Percentiles rank a stretch among this genome's conserved stretches.
Conservation (phyloP, 1,284 basidiomycete genomes). For the Abortiporus biennis region DNA sequence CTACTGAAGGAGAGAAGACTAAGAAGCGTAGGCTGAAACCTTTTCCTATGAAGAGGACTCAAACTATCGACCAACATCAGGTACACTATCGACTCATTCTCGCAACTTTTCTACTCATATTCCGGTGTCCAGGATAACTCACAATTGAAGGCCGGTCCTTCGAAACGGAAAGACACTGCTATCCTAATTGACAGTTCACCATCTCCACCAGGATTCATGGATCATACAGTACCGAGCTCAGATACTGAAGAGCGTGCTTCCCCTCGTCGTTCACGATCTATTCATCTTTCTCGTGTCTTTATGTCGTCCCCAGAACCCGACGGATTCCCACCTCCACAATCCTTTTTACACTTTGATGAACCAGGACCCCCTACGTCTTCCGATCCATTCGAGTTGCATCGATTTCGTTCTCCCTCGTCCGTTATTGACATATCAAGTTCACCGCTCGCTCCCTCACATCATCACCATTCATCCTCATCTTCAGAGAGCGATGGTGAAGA, state of each 20-base stretch:
- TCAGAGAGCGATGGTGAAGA: neutral
- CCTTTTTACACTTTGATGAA: neutral
- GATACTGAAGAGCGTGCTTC: neutral
- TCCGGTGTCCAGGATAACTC: too few species aligned
- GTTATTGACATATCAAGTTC: neutral
- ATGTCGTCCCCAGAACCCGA: too few species aligned
- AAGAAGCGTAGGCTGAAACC: neutral
- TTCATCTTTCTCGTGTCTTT: too few species aligned
- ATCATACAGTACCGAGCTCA: neutral
- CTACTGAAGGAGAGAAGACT: neutral
- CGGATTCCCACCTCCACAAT: neutral
- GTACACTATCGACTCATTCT: neutral
- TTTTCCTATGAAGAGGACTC: neutral
- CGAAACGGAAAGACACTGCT: too few species aligned
- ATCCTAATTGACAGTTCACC: too few species aligned
- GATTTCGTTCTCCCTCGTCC: neutral
- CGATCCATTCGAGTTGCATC: neutral
- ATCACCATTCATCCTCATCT: neutral
- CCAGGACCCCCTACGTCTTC: neutral
- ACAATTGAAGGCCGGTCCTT: too few species aligned
- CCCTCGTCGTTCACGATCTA: neutral
- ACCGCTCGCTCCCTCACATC: neutral
- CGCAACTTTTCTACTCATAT: neutral
- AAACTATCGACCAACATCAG: neutral
- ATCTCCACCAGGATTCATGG: neutral